phyloP scores from a whole-genome alignment of 768 basidiomycete species.

The Galerina marginata region DNA sequence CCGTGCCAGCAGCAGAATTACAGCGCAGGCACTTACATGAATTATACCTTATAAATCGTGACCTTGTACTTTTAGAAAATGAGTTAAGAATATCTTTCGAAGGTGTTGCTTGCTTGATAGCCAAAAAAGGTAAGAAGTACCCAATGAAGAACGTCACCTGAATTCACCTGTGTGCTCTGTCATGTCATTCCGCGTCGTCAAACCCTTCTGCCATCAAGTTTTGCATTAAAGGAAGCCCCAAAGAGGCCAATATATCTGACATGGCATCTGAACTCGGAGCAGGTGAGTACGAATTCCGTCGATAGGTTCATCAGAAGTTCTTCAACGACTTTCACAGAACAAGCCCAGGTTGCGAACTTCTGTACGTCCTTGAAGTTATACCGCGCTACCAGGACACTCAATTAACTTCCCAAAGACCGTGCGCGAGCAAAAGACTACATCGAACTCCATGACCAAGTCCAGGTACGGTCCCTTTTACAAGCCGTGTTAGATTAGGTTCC shows the following conservation, averaged over 20 bases:
- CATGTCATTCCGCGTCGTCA: conserved; percentile 1
- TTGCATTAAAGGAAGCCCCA: not conserved
- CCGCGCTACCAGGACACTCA: not conserved
- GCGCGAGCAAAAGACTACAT: conserved; percentile 67
- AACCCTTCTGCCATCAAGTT: not conserved
- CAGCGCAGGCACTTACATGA: conserved; percentile 35
- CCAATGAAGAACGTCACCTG: conserved; percentile 8
- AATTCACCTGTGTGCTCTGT: not conserved
- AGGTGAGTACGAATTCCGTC: conserved; percentile 10
- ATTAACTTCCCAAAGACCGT: conserved; percentile 33
- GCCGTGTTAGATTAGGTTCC: not conserved
- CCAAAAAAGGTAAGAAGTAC: conserved; percentile 23
- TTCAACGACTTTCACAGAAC: conserved; percentile 17
- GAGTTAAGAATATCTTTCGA: too few species aligned
- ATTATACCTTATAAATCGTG: conserved; percentile 35
- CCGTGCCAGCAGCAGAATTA: conserved; percentile 23
- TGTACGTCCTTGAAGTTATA: conserved; percentile 35
- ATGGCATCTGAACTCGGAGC: conserved; percentile 19
- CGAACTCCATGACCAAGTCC: conserved; percentile 90
- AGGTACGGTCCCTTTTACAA: conserved; percentile 49
- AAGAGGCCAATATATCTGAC: not conserved
- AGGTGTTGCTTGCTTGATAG: not conserved
- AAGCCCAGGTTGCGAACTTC: conserved; percentile 30
- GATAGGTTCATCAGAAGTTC: not conserved
- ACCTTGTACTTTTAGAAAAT: too few species aligned